Base-by-base conservation (phyloP, 2,329 filamentous ascomycete genomes). In the Aurifilum marmelostoma region DNA sequence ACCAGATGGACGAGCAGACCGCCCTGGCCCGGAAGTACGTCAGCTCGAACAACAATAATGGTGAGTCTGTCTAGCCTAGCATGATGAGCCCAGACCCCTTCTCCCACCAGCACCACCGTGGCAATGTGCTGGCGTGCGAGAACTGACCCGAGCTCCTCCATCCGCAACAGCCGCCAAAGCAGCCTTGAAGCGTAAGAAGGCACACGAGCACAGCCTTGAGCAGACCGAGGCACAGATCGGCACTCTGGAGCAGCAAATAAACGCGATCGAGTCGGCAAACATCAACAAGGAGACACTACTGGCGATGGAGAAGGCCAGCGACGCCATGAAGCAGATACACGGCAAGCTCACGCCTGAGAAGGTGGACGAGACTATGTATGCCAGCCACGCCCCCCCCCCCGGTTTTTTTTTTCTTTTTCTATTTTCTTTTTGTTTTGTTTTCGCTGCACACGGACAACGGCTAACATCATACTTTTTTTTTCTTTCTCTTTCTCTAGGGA, bases 271-370 rank as follows among this genome's bases (percentile, higher is more conserved):
- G 82, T 93, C 94, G 62, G 96, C 96, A 71, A 99, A 98, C 80
- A 97, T 99, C 84, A 99, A 99, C 85, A 91, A 95, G 82, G 94
- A 97, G 85, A 99, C 96, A 16, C 85, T 98, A 73, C 88, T 91
- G 74, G 95, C 94, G 9, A 97, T 99, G 94, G 91, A 97, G 87
- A 91, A 91, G 78, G 95, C 96, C 14, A 90, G 92, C 73, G 84
- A 89, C 71, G 96, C 95, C 47, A 98, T 99, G 94, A 91, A 94
- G 83, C 85, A 91, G 73, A 99, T 99, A 75, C 94, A 98, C 79
- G 91, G 90, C 75, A 92, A 92, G 73, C 88, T 98, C 73, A 97
- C 93, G 63, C 92, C 96, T 72, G 94, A 97, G 75, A 96, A 97
- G 82, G 95, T 99, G 72, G 95, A 98, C 80, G 87, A 93, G 79